Evolutionary conservation across 192 early-diverging fungal genomes (phyloP).

Genomic region (Umbelopsis sp.): DNA sequence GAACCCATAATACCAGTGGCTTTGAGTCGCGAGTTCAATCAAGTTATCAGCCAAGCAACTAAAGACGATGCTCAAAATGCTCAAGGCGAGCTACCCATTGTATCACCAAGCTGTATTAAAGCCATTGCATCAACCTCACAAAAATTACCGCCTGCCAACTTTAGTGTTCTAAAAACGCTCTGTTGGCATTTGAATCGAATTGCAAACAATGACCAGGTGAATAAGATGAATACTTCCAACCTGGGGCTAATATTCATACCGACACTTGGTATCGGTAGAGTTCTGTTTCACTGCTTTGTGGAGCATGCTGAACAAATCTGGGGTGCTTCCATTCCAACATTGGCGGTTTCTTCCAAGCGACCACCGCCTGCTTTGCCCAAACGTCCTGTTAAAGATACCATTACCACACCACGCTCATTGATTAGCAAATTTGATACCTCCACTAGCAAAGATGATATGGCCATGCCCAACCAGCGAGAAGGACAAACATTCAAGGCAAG

Average conservation of each 20-base stretch:
- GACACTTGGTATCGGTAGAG: constrained; percentile 52
- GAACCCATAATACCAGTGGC: constrained; percentile 48
- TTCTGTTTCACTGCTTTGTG: constrained; percentile 55
- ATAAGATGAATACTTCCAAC: constrained; percentile 63
- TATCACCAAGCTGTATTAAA: constrained; percentile 28
- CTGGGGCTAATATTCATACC: constrained; percentile 65
- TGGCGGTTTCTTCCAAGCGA: background rate
- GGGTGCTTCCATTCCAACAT: background rate
- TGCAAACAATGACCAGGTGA: constrained; percentile 44
- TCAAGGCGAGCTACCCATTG: constrained; percentile 18
- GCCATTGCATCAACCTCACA: constrained; percentile 37
- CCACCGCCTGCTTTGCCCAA: constrained; percentile 22
- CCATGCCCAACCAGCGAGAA: background rate
- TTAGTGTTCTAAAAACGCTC: constrained; percentile 50
- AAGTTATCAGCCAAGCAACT: constrained; percentile 28
- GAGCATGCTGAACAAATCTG: constrained; percentile 39
- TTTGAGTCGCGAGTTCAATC: constrained; percentile 48
- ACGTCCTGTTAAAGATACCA: constrained; percentile 4
- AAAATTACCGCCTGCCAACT: constrained; percentile 50
- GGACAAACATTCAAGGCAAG: background rate
- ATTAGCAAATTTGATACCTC: background rate
- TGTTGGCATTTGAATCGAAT: constrained; percentile 57
- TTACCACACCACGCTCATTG: background rate
- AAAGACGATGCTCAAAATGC: constrained; percentile 25
- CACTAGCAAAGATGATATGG: background rate